phyloP scores from a whole-genome alignment of 2,329 filamentous ascomycete genomes.

The Aspergillus sp. region DNA sequence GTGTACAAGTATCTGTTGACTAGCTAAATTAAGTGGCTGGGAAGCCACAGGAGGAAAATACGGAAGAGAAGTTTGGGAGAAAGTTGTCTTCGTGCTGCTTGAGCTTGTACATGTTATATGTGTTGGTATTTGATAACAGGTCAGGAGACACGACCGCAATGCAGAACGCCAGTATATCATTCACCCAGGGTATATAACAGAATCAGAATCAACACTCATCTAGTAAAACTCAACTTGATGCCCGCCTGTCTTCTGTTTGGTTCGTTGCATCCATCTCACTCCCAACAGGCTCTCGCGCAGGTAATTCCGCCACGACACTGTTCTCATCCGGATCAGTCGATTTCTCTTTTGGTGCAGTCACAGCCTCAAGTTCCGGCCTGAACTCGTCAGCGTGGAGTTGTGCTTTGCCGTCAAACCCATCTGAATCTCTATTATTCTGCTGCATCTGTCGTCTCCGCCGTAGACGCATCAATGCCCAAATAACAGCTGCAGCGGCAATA shows the following conservation, averaged over 20 bases:
- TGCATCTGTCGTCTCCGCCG: neutral
- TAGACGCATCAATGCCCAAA: neutral
- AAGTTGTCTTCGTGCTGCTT: too few species aligned
- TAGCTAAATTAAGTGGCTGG: too few species aligned
- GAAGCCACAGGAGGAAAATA: too few species aligned
- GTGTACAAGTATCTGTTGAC: too few species aligned
- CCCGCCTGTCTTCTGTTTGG: neutral
- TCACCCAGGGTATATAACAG: too few species aligned
- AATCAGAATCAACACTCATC: neutral
- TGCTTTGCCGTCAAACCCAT: neutral
- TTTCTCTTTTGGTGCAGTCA: neutral
- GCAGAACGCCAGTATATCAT: too few species aligned
- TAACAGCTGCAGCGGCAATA: neutral
- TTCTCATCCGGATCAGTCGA: neutral
- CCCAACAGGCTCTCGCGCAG: conserved; percentile 1
- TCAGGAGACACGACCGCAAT: too few species aligned
- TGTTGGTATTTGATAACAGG: too few species aligned
- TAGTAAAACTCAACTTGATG: neutral
- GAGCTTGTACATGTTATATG: too few species aligned
- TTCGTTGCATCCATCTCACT: neutral
- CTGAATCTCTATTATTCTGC: neutral
- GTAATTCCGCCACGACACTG: neutral
- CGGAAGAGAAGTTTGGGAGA: too few species aligned
- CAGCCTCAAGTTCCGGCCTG: neutral
- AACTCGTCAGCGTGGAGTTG: neutral